Percentiles rank a stretch among this genome's conserved stretches.
Evolutionary conservation across 2,329 filamentous ascomycete species (phyloP).

Genomic region (Aplosporella prunicola): DNA sequence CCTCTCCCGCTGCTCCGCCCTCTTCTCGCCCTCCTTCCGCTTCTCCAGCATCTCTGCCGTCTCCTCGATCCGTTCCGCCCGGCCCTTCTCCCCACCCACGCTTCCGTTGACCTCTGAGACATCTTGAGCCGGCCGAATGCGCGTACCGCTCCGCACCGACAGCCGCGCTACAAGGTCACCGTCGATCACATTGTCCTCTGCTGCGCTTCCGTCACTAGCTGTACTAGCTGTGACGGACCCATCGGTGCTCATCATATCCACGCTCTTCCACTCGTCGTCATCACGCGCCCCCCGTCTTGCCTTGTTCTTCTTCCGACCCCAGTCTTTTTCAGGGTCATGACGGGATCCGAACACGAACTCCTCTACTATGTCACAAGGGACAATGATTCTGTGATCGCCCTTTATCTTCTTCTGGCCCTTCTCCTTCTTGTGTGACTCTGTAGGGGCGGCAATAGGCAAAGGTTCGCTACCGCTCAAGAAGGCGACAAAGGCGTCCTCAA

Average conservation of each 20-base stretch:
- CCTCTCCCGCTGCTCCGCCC: constrained; percentile 46
- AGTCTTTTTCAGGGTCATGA: constrained; percentile 37
- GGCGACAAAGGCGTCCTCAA: constrained; percentile 42
- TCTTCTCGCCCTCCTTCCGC: constrained; percentile 40
- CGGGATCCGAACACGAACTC: constrained; percentile 39
- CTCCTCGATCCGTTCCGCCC: constrained; percentile 44
- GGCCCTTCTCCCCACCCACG: constrained; percentile 47
- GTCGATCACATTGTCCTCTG: constrained; percentile 4
- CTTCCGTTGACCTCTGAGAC: constrained; percentile 47
- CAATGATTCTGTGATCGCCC: constrained; percentile 42
- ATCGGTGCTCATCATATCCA: constrained; percentile 35
- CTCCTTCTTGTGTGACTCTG: constrained; percentile 12
- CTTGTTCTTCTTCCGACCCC: constrained; percentile 38
- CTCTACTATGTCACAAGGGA: constrained; percentile 44
- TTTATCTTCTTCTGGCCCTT: constrained; percentile 30
- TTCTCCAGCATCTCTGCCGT: constrained; percentile 43
- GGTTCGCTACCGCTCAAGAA: constrained; percentile 26
- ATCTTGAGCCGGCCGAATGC: constrained; percentile 30
- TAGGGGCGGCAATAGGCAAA: background rate
- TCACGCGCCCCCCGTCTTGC: constrained; percentile 31
- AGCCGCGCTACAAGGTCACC: constrained; percentile 14
- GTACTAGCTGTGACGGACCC: constrained; percentile 4
- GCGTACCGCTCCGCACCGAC: constrained; percentile 13
- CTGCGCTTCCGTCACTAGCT: constrained; percentile 5
- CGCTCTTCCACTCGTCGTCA: constrained; percentile 32